These are phyloP conservation scores for Fusarium annulatum DNA, from an alignment of 2,329 filamentous ascomycete species.

Conservation along the genomic window DNA sequence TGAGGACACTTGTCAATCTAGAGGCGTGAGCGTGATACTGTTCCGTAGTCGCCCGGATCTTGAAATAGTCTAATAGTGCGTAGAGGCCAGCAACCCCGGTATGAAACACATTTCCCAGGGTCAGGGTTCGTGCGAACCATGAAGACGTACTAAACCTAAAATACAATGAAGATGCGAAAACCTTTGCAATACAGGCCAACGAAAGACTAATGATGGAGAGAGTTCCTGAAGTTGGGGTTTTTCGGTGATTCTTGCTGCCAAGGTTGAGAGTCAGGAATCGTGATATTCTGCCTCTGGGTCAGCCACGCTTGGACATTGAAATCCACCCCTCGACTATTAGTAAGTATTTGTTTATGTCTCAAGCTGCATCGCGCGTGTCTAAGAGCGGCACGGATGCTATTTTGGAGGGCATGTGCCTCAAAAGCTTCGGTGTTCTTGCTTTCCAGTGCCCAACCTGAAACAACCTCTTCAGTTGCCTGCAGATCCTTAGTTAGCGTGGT, in stretches of 20 bases:
- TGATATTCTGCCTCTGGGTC: background rate
- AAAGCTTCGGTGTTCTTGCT: constrained; percentile 14
- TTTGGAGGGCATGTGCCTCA: constrained; percentile 14
- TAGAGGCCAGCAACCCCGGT: constrained; percentile 19
- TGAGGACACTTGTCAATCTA: background rate
- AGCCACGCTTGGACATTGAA: constrained; percentile 1
- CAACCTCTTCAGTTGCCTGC: constrained; percentile 39
- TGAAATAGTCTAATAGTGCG: constrained; percentile 12
- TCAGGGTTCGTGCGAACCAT: constrained; percentile 20
- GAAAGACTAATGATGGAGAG: background rate
- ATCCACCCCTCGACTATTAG: background rate
- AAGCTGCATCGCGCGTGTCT: constrained; percentile 8
- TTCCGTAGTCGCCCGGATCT: constrained; percentile 11
- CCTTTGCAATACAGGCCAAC: background rate
- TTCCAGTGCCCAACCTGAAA: constrained; percentile 43
- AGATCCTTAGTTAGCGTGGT: constrained; percentile 38
- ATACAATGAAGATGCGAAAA: constrained; percentile 22
- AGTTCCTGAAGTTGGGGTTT: background rate
- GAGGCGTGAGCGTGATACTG: constrained; percentile 2
- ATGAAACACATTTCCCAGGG: constrained; percentile 33
- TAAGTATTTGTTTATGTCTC: background rate
- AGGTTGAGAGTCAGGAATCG: background rate
- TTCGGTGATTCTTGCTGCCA: background rate
- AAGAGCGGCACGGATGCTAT: constrained; percentile 21
- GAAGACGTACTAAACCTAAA: constrained; percentile 21